Evolutionary conservation across 1,284 basidiomycete species (phyloP), one percentile per base, ranked within the genome.

Genomic region (Sanghuangporus sanghuang): DNA sequence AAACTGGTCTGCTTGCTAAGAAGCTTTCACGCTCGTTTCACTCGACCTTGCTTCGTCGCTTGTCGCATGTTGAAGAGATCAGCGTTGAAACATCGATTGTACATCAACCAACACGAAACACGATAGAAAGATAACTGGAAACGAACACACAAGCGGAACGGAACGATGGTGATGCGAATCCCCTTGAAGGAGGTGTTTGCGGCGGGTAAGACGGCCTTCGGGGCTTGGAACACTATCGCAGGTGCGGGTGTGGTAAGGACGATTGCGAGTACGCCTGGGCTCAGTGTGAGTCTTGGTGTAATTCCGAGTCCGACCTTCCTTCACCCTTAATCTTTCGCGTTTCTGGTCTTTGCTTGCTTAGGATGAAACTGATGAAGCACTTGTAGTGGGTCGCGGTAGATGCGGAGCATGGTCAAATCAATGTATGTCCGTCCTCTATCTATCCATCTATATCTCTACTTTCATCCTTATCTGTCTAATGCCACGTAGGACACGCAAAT

Each of bases 321-420:
- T n/a, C n/a, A n/a, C n/a, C 16, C 16, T n/a, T 18, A 9, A n/a
- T 46, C 16, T 46, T 46, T 11, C n/a, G 21, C 8, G 8, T 18
- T 5, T 46, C n/a, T 46, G 16, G 44, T n/a, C 21, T 14, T 52
- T 23, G 23, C 7, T n/a, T 52, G 23, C 23, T 27, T 35, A 16
- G 27, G 16, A 52, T 3, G 23, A 11, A 21, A n/a, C 53, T 38
- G 6, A 54, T n/a, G 32, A 6, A 23, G 32, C 14, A 16, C 58
- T 18, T 38, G 8, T 27, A 66, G 65, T 66, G 65, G 65, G 62
- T 66, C n/a, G 27, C 57, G 8, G 57, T 66, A 39, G 62, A 66
- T 44, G 65, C 65, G 0, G 65, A 66, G 38, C 65, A 66, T 40
- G 64, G 64, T 9, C 64, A 63, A 14, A 59, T 66, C 39, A 66